These are phyloP conservation scores for Pichia californica DNA, from an alignment of 805 yeast species.

Conservation along the genomic window DNA sequence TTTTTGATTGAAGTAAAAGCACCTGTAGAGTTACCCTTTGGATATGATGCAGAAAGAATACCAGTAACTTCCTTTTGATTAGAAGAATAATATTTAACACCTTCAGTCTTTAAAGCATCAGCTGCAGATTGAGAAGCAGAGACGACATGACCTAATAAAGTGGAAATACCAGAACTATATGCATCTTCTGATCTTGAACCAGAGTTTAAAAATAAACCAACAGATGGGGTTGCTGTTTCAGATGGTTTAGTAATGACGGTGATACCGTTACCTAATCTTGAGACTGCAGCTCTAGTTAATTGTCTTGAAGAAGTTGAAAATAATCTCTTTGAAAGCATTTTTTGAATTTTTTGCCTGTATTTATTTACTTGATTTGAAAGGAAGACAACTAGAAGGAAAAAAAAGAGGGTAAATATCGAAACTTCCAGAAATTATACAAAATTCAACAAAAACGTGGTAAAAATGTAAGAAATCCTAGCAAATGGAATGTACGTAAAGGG, in stretches of 20 bases:
- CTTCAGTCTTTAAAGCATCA: slow-evolving; percentile 37
- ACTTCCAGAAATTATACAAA: too few relatives aligned
- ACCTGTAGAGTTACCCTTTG: slow-evolving; percentile 45
- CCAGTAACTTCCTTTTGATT: slow-evolving; percentile 64
- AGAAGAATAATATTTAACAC: slow-evolving; percentile 49
- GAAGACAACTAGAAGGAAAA: too few relatives aligned
- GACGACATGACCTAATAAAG: slow-evolving; percentile 51
- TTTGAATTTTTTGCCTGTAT: too few relatives aligned
- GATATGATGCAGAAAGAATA: slow-evolving; percentile 51
- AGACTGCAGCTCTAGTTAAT: slow-evolving; percentile 55
- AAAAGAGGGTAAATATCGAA: too few relatives aligned
- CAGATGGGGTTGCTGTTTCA: slow-evolving; percentile 45
- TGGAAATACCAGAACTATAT: slow-evolving; percentile 76
- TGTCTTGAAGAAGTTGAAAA: slow-evolving; percentile 42
- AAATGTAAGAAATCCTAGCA: too few relatives aligned
- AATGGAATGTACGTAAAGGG: too few relatives aligned
- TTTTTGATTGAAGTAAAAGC: slow-evolving; percentile 50
- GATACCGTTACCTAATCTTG: slow-evolving; percentile 68
- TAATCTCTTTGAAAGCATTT: slow-evolving; percentile 45
- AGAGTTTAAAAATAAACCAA: slow-evolving; percentile 67
- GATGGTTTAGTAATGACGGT: slow-evolving; percentile 60
- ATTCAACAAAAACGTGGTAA: too few relatives aligned
- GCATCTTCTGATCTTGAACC: slow-evolving; percentile 78
- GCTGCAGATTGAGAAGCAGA: slow-evolving; percentile 27
- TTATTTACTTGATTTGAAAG: too few relatives aligned